Percentiles rank a stretch among this genome's conserved stretches.
Evolutionary conservation across 2,329 filamentous ascomycete species (phyloP).

Genomic region (Corynespora cassiicola): DNA sequence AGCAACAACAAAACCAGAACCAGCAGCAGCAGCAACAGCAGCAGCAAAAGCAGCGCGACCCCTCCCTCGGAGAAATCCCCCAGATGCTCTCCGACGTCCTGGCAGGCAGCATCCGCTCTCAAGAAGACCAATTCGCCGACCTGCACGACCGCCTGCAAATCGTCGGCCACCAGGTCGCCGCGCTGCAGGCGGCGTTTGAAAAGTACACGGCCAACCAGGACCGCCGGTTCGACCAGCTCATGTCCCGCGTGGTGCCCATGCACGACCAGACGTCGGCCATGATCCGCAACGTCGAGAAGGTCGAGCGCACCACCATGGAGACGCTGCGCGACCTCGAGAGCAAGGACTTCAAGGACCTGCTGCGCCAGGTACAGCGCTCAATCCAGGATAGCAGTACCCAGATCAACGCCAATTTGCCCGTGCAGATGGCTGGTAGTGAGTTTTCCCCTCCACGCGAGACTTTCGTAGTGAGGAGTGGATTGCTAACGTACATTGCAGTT

Average conservation of each 20-base stretch:
- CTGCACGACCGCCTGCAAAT: conserved; percentile 83
- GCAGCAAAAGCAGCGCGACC: conserved; percentile 30
- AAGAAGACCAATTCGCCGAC: conserved; percentile 75
- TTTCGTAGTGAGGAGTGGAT: background rate
- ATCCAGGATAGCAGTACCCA: conserved; percentile 61
- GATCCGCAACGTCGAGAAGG: conserved; percentile 58
- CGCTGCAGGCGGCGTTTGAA: conserved; percentile 65
- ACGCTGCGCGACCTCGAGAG: conserved; percentile 62
- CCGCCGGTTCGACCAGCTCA: conserved; percentile 63
- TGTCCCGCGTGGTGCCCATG: conserved; percentile 34
- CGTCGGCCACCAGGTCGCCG: conserved; percentile 71
- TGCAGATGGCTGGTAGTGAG: conserved; percentile 58
- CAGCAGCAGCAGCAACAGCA: conserved; percentile 41
- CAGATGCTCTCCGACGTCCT: conserved; percentile 52
- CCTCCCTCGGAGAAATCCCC: conserved; percentile 34
- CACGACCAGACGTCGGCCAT: conserved; percentile 42
- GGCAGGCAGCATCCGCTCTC: conserved; percentile 52
- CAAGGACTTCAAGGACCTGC: conserved; percentile 63
- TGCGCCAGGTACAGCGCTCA: conserved; percentile 61
- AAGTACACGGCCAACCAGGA: conserved; percentile 60
- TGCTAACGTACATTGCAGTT: conserved; percentile 41
- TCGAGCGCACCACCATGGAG: conserved; percentile 58
- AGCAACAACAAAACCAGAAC: conserved; percentile 27
- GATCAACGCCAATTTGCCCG: conserved; percentile 59
- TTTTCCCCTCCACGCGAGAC: conserved; percentile 2